Evolutionary conservation across 441 rosid species (phyloP).

Genomic region (Pelargonium australe): DNA sequence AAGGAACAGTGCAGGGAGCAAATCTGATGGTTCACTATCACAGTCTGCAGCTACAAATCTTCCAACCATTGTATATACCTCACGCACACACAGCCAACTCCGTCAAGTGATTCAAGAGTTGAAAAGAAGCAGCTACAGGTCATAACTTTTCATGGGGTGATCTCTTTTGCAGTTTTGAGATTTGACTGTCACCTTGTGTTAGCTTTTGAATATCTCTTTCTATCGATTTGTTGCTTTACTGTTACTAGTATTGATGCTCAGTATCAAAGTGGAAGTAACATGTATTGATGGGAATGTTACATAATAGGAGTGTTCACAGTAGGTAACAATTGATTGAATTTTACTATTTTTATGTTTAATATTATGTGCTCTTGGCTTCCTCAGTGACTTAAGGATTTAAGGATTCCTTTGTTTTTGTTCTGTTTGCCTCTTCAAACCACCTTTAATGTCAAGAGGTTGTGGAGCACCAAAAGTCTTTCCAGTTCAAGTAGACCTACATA

Average conservation of each 20-base stretch:
- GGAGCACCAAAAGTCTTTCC: not conserved
- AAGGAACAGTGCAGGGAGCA: conserved; percentile 30
- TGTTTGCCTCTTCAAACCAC: conserved; percentile 4
- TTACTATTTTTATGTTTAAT: too few relatives aligned
- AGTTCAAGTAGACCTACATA: not conserved
- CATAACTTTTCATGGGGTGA: conserved; percentile 9
- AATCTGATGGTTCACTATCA: conserved; percentile 28
- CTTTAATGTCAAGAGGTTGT: not conserved
- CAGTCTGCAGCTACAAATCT: conserved; percentile 28
- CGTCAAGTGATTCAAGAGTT: conserved; percentile 88
- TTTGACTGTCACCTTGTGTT: conserved; percentile 2
- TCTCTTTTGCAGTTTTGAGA: conserved; percentile 8
- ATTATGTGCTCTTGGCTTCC: too few relatives aligned
- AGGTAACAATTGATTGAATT: too few relatives aligned
- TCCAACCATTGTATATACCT: conserved; percentile 78
- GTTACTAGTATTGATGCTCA: not conserved
- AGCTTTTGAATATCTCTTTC: not conserved
- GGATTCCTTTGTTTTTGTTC: not conserved
- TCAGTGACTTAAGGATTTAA: too few relatives aligned
- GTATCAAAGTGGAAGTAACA: not conserved
- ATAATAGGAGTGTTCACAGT: too few relatives aligned
- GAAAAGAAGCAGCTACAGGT: conserved; percentile 88
- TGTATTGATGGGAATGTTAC: not conserved
- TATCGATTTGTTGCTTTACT: not conserved
- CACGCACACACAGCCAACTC: conserved; percentile 95